Conservation (phyloP, 139 green algal species). For the Tetradesmus lagerheimii region DNA sequence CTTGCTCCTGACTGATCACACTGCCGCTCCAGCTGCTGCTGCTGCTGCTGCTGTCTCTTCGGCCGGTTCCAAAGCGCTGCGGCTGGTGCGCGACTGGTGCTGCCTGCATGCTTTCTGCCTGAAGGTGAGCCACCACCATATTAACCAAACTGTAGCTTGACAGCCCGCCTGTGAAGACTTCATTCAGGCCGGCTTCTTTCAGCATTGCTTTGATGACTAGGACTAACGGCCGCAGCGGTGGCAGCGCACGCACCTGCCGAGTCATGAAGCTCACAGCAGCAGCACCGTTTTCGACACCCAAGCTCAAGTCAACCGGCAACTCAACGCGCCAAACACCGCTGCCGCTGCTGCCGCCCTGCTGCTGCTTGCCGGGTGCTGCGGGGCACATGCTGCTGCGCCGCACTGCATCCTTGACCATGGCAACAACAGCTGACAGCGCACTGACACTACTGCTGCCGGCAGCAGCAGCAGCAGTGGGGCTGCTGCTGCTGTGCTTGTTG, state of each 20-base stretch:
- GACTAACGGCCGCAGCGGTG: slow-evolving; percentile 75
- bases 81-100: background rate
- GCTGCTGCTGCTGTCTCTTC: background rate
- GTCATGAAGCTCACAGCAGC: slow-evolving; percentile 69
- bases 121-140: slow-evolving; percentile 81
- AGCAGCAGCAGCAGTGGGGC: background rate
- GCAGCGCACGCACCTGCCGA: slow-evolving; percentile 61
- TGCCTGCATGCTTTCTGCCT: slow-evolving; percentile 57
- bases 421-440: background rate
- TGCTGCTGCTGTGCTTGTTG: background rate
- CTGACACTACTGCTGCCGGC: background rate
- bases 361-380: background rate
- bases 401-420: background rate
- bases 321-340: background rate
- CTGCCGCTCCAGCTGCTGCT: background rate
- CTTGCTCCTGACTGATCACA: background rate
- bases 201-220: slow-evolving; percentile 80
- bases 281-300: slow-evolving; percentile 79
- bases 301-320: slow-evolving; percentile 75
- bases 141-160: slow-evolving; percentile 81
- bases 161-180: slow-evolving; percentile 81
- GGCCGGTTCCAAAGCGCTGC: background rate
- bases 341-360: background rate
- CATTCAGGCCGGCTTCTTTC: slow-evolving; percentile 76
- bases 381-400: background rate